Evolutionary conservation across 2,329 filamentous ascomycete genomes (phyloP).

Genomic region (Ceratocystis huliohia): DNA sequence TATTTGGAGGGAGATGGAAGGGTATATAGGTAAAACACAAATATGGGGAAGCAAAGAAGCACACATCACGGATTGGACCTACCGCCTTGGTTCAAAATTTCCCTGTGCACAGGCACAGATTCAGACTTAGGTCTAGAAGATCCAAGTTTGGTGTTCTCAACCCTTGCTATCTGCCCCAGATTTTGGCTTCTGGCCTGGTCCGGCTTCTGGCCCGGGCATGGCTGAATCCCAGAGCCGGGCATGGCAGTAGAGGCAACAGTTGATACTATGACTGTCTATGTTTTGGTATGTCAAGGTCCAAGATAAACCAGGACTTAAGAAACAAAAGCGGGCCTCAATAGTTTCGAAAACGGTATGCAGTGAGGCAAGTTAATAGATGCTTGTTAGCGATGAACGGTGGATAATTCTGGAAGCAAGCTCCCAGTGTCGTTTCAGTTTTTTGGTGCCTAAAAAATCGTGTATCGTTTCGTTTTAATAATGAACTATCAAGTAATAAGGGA

Average conservation of each 20-base stretch:
- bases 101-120: not conserved
- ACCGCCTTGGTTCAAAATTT: not conserved
- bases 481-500: not conserved
- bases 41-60: not conserved
- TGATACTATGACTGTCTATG: not conserved
- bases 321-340: not conserved
- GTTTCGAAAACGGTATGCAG: not conserved
- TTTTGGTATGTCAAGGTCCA: not conserved
- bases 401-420: not conserved
- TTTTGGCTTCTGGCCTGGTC: not conserved
- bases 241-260: not conserved
- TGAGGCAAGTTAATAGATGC: not conserved
- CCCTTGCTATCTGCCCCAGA: not conserved
- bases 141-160: not conserved
- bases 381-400: not conserved
- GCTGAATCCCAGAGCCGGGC: not conserved
- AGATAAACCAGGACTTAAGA: not conserved
- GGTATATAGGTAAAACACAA: not conserved
- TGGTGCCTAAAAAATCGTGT: not conserved
- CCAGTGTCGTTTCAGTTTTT: not conserved
- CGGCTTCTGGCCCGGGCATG: constrained; percentile 1
- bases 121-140: not conserved
- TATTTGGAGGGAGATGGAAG: not conserved
- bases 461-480: not conserved
- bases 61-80: constrained; percentile 7